These are phyloP conservation scores for Fusarium sp. DNA, from an alignment of 2,329 filamentous ascomycete genomes.

Conservation along the genomic window DNA sequence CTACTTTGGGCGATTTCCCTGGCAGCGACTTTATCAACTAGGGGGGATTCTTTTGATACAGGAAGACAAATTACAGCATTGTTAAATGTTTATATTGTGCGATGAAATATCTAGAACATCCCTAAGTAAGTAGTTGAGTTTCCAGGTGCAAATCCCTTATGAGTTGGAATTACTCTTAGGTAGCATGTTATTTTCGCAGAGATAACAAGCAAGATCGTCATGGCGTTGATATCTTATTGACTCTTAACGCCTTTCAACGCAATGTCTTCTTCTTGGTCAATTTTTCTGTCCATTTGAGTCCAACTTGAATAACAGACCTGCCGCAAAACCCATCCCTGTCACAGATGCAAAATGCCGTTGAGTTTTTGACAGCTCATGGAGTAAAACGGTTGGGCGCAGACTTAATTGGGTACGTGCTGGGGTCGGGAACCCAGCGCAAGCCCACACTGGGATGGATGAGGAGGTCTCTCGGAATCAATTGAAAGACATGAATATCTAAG, in stretches of 20 bases:
- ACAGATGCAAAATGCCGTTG: too few species aligned
- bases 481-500: neutral
- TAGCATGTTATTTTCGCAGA: neutral
- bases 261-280: neutral
- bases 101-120: neutral
- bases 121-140: neutral
- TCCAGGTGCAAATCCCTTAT: neutral
- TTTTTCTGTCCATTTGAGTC: neutral
- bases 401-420: neutral
- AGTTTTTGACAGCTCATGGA: too few species aligned
- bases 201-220: neutral
- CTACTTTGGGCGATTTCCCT: neutral
- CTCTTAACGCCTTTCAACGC: neutral
- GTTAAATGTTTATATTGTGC: neutral
- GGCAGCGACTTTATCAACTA: constrained; percentile 13
- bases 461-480: neutral
- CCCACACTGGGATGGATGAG: neutral
- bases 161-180: neutral
- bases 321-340: too few species aligned
- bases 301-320: neutral
- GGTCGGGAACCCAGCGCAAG: neutral
- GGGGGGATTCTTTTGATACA: neutral
- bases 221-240: neutral
- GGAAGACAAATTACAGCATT: neutral
- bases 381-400: too few species aligned